Evolutionary conservation across 2,329 filamentous ascomycete genomes (phyloP).

Genomic region (Paraphaeosphaeria minitans): DNA sequence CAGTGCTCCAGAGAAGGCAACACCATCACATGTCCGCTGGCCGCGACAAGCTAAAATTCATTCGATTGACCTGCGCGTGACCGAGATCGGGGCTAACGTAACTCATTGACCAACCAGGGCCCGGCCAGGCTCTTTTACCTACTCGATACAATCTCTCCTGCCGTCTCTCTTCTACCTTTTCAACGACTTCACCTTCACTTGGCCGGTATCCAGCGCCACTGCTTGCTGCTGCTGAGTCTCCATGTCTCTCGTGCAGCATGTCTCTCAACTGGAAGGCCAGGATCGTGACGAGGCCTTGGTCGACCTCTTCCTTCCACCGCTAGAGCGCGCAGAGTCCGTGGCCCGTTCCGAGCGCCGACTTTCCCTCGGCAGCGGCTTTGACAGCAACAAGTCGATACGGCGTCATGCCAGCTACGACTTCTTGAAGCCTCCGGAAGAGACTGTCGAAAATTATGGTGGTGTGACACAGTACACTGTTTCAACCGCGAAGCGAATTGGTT

Average conservation of each 20-base stretch:
- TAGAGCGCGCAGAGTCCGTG: conserved; percentile 36
- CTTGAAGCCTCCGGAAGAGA: conserved; percentile 48
- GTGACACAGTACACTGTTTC: conserved; percentile 58
- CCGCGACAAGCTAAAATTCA: neutral
- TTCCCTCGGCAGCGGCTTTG: conserved; percentile 34
- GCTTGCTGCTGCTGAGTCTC: conserved; percentile 11
- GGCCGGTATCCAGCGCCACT: neutral
- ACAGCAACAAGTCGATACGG: conserved; percentile 41
- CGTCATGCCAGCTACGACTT: conserved; percentile 56
- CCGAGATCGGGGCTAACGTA: conserved; percentile 9
- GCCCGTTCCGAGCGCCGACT: conserved; percentile 37
- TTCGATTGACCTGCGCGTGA: neutral
- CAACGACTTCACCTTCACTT: neutral
- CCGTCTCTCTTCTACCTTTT: conserved; percentile 11
- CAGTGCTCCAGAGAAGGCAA: neutral
- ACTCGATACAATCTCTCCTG: conserved; percentile 7
- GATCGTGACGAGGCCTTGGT: conserved; percentile 52
- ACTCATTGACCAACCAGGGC: conserved; percentile 6
- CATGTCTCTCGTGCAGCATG: conserved; percentile 60
- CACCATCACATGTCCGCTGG: neutral
- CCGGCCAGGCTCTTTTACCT: conserved; percentile 7
- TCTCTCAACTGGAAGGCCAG: conserved; percentile 55
- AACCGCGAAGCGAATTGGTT: conserved; percentile 39
- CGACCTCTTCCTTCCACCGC: conserved; percentile 42
- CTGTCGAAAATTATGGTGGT: conserved; percentile 48